Evolutionary conservation across 345 rosid species (phyloP), one percentile per base, ranked within the genome.

Genomic region (Rhizophora apiculata): DNA sequence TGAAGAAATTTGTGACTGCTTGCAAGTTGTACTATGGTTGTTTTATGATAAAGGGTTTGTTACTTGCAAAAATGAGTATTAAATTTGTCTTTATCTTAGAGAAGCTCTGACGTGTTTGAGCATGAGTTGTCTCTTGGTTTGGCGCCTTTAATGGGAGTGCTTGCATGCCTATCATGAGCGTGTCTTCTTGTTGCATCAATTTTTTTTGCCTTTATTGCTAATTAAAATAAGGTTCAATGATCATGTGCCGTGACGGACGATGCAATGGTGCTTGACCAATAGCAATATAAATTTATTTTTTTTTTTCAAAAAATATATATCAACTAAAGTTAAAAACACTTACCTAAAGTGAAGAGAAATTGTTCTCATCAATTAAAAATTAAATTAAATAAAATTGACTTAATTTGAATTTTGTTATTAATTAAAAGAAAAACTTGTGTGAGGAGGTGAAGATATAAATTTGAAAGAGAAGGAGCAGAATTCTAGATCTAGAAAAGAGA

Each of bases 111-210:
- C 76, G 71, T 48, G 66, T 43, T 53, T 2, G 52, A 32, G 77
- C 82, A 78, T 69, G 81, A 69, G 81, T 73, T 78, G 81, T 78
- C 74, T 60, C 30, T 62, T 6, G 48, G 71, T 68, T 68, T 51
- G 68, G 60, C 71, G 26, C 31, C 55, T 18, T 13, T 32, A 31
- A 62, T 31, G 34, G 1, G 26, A 5, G 27, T n/a, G 31, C 24
- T 65, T 39, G 39, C 76, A 67, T 37, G 61, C 54, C 60, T 62
- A 75, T 57, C 16, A 34, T 6, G 36, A 73, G 66, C 55, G 31
- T 46, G 62, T 43, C n/a, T 51, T 64, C 27, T 49, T 24, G 1
- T 31, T 27, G n/a, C 5, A 0, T 65, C 27, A 16, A 36, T 22
- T 0, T 32, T 60, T 11, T 20, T 48, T 7, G 5, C 3, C 11